These are phyloP conservation scores for Oryza glaberrima DNA, from an alignment of 176 grass and related monocot genomes.

Conservation along the genomic window DNA sequence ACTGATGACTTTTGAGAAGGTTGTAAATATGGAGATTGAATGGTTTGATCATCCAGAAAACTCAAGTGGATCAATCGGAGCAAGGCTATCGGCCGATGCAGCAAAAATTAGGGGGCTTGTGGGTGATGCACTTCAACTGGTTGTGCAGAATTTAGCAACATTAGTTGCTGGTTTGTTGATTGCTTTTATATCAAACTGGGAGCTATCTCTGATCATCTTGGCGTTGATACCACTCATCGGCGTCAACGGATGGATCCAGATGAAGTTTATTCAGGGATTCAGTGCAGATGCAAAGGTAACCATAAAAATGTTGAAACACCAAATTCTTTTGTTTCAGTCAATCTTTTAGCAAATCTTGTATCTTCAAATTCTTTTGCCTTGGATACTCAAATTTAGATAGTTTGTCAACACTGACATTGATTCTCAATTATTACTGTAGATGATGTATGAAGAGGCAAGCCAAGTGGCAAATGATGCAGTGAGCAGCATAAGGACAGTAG, in stretches of 20 bases:
- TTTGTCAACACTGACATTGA: constrained; percentile 1
- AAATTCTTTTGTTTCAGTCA: background rate
- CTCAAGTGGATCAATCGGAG: constrained; percentile 75
- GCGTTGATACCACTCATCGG: constrained; percentile 77
- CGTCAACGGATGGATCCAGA: constrained; percentile 71
- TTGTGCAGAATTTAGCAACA: constrained; percentile 71
- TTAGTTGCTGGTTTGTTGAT: constrained; percentile 72
- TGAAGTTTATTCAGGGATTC: constrained; percentile 82
- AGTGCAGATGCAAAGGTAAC: constrained; percentile 83
- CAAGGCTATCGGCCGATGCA: constrained; percentile 75
- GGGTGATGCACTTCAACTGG: constrained; percentile 65
- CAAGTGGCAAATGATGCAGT: constrained; percentile 89
- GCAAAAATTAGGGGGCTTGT: constrained; percentile 72
- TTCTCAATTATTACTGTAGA: constrained; percentile 44
- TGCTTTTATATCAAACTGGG: constrained; percentile 74
- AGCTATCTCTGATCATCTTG: constrained; percentile 72
- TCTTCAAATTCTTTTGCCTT: no score
- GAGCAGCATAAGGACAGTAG: constrained; percentile 83
- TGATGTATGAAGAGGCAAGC: constrained; percentile 91
- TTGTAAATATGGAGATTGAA: constrained; percentile 75
- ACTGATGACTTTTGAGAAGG: constrained; percentile 71
- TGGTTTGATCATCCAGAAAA: constrained; percentile 79
- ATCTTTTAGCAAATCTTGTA: background rate
- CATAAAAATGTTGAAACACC: background rate
- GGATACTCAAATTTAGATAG: no score